phyloP scores from a whole-genome alignment of 2,329 filamentous ascomycete genomes.

The Fusarium sp. region DNA sequence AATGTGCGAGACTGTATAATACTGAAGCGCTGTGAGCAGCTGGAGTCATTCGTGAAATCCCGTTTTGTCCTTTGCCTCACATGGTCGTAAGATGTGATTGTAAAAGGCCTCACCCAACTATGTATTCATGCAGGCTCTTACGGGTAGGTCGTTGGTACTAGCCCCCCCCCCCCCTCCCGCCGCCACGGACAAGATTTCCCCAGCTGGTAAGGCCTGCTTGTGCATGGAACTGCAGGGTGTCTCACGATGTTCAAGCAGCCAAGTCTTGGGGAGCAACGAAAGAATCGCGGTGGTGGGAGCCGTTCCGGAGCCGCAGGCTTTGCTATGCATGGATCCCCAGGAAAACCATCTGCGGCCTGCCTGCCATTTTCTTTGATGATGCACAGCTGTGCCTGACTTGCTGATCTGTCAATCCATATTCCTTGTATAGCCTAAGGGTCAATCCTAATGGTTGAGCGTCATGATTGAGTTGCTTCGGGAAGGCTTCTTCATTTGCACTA shows the following conservation, averaged over 20 bases:
- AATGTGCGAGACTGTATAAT: constrained; percentile 11
- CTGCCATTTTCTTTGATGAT: constrained; percentile 5
- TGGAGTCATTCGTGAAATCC: constrained; percentile 28
- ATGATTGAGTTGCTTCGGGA: constrained; percentile 23
- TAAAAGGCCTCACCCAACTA: constrained; percentile 15
- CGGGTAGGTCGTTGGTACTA: constrained; percentile 19
- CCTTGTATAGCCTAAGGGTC: neutral
- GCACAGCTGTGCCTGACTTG: constrained; percentile 1
- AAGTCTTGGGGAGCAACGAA: constrained; percentile 13
- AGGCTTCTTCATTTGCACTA: constrained; percentile 17
- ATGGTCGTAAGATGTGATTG: constrained; percentile 42
- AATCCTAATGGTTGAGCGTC: constrained; percentile 21
- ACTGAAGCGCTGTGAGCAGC: constrained; percentile 26
- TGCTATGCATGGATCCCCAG: constrained; percentile 23
- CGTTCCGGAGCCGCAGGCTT: constrained; percentile 41
- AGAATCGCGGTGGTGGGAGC: constrained; percentile 28
- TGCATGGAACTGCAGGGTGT: constrained; percentile 32
- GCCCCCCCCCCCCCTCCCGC: constrained; percentile 40
- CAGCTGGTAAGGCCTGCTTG: constrained; percentile 35
- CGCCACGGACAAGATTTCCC: constrained; percentile 37
- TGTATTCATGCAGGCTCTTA: constrained; percentile 26
- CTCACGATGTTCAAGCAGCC: constrained; percentile 13
- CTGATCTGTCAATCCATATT: neutral
- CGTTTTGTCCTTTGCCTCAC: constrained; percentile 22
- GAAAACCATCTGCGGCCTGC: neutral